Evolutionary conservation across 2,329 filamentous ascomycete genomes (phyloP).

Genomic region (Apiospora koreana): DNA sequence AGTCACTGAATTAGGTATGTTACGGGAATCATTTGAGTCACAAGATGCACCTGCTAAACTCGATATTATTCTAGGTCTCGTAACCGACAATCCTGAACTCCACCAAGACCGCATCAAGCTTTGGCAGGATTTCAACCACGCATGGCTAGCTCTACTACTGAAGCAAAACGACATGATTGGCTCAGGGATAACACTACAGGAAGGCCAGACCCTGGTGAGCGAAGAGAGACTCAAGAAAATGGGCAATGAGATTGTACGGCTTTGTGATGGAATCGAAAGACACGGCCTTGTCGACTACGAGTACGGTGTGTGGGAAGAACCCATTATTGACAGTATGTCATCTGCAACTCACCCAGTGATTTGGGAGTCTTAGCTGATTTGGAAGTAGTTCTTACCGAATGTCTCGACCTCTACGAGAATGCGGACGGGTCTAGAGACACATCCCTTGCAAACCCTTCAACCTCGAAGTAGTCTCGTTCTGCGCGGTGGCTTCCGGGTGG

Average conservation of each 20-base stretch:
- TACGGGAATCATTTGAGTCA: neutral
- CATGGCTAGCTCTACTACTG: slow-evolving; percentile 83
- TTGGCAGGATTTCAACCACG: slow-evolving; percentile 93
- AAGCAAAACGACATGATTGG: slow-evolving; percentile 77
- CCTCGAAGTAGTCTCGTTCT: neutral
- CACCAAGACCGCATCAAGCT: slow-evolving; percentile 77
- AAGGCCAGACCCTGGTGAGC: slow-evolving; percentile 64
- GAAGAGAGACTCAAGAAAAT: slow-evolving; percentile 72
- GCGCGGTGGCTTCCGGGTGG: neutral
- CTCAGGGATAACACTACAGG: slow-evolving; percentile 58
- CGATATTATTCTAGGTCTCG: slow-evolving; percentile 63
- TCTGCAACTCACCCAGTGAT: neutral
- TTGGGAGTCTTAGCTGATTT: slow-evolving; percentile 16
- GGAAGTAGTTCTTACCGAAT: slow-evolving; percentile 34
- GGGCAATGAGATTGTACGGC: slow-evolving; percentile 76
- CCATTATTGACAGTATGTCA: slow-evolving; percentile 79
- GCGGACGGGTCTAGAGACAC: slow-evolving; percentile 25
- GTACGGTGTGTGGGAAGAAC: slow-evolving; percentile 94
- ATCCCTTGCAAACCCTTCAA: neutral
- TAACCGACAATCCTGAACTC: slow-evolving; percentile 76
- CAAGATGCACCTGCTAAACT: neutral
- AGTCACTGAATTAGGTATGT: slow-evolving; percentile 56
- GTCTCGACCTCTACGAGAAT: slow-evolving; percentile 47
- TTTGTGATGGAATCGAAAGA: slow-evolving; percentile 85
- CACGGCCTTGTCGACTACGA: slow-evolving; percentile 97